Evolutionary conservation across 345 rosid genomes (phyloP).

Genomic region (Gossypium arboreum): DNA sequence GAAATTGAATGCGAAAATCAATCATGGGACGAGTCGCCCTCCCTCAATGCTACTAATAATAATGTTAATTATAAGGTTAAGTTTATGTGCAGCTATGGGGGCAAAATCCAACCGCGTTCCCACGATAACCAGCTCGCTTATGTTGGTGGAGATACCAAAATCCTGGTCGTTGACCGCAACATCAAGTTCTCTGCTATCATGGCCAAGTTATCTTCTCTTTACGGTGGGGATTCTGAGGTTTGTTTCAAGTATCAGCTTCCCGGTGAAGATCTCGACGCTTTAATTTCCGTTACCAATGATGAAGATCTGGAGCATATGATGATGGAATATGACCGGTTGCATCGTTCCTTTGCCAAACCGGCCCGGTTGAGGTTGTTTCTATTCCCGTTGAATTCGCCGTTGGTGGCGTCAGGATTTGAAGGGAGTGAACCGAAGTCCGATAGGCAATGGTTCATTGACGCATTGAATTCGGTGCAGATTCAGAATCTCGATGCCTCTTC

Average conservation of each 20-base stretch:
- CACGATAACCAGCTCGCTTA: slow-evolving; percentile 57
- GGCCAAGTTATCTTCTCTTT: slow-evolving; percentile 38
- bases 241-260: slow-evolving; percentile 66
- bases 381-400: slow-evolving; percentile 31
- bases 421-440: slow-evolving; percentile 34
- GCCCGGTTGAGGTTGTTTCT: slow-evolving; percentile 49
- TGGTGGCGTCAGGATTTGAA: slow-evolving; percentile 15
- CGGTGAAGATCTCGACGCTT: slow-evolving; percentile 64
- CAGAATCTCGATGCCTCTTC: slow-evolving; percentile 38
- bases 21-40: slow-evolving; percentile 46
- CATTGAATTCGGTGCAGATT: slow-evolving; percentile 43
- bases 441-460: slow-evolving; percentile 59
- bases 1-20: slow-evolving; percentile 53
- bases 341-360: slow-evolving; percentile 40
- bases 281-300: slow-evolving; percentile 59
- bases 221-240: slow-evolving; percentile 23
- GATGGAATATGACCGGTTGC: slow-evolving; percentile 54
- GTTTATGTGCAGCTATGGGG: slow-evolving; percentile 66
- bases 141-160: slow-evolving; percentile 62
- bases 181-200: slow-evolving; percentile 36
- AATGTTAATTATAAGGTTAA: slow-evolving; percentile 35
- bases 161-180: slow-evolving; percentile 48
- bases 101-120: slow-evolving; percentile 59
- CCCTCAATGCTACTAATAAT: slow-evolving; percentile 26
- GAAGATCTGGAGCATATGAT: slow-evolving; percentile 70